Evolutionary conservation across 441 rosid species (phyloP).

Genomic region (Brassica balearica): DNA sequence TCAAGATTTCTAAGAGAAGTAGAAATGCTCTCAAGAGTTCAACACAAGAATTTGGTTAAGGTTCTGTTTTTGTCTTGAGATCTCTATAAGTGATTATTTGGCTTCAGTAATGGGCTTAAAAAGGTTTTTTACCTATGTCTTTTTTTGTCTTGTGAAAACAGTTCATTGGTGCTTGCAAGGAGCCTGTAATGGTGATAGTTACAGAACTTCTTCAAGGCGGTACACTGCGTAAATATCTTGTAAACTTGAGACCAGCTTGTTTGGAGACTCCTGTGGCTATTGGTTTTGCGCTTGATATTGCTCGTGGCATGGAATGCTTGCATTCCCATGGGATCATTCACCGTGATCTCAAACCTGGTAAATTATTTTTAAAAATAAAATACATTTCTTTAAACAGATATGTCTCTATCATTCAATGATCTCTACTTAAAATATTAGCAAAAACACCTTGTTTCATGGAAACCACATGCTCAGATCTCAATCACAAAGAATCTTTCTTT

Average conservation of each 20-base stretch:
- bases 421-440: slow-evolving; percentile 26
- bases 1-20: slow-evolving; percentile 67
- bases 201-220: slow-evolving; percentile 67
- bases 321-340: slow-evolving; percentile 74
- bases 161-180: slow-evolving; percentile 75
- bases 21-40: slow-evolving; percentile 65
- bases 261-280: slow-evolving; percentile 60
- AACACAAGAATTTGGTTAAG: slow-evolving; percentile 70
- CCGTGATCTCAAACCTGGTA: slow-evolving; percentile 75
- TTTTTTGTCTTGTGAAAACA: slow-evolving; percentile 39
- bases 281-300: slow-evolving; percentile 68
- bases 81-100: not conserved
- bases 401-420: slow-evolving; percentile 29
- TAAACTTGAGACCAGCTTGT: slow-evolving; percentile 62
- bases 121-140: not conserved
- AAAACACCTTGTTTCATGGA: slow-evolving; percentile 28
- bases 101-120: not conserved
- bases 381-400: not conserved
- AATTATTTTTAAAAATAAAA: not conserved
- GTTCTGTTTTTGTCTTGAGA: slow-evolving; percentile 37
- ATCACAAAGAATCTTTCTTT: slow-evolving; percentile 44
- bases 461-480: slow-evolving; percentile 47
- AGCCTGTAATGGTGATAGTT: slow-evolving; percentile 73
- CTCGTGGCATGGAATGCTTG: slow-evolving; percentile 73
- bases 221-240: slow-evolving; percentile 60